Percentiles rank a stretch among this genome's conserved stretches.
Evolutionary conservation across 2,329 filamentous ascomycete genomes (phyloP).

Genomic region (Basipetospora chlamydospora): DNA sequence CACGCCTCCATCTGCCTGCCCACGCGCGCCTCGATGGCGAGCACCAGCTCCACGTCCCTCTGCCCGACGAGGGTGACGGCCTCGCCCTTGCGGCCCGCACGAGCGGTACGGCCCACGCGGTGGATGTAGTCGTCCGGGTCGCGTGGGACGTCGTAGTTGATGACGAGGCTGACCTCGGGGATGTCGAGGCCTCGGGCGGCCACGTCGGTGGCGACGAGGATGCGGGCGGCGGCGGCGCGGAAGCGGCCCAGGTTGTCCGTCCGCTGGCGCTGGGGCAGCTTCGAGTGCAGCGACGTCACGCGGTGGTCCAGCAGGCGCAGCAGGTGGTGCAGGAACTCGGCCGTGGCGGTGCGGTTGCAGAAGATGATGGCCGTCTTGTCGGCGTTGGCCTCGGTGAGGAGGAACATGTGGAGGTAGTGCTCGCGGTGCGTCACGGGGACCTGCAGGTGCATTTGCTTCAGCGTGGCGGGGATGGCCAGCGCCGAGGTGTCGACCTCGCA

Average conservation of each 20-base stretch:
- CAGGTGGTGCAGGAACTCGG: constrained; percentile 77
- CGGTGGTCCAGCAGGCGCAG: constrained; percentile 76
- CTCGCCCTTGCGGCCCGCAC: constrained; percentile 73
- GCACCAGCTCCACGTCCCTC: constrained; percentile 78
- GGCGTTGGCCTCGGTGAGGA: constrained; percentile 62
- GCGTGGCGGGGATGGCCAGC: constrained; percentile 64
- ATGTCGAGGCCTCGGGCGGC: constrained; percentile 92
- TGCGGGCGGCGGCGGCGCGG: constrained; percentile 72
- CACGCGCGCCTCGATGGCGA: constrained; percentile 77
- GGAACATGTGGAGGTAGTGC: constrained; percentile 81
- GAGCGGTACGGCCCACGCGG: constrained; percentile 84
- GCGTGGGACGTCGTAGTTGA: constrained; percentile 94
- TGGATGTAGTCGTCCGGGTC: constrained; percentile 97
- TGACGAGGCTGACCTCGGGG: constrained; percentile 72
- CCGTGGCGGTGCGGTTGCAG: constrained; percentile 81
- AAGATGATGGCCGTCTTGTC: constrained; percentile 79
- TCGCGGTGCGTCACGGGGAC: constrained; percentile 87
- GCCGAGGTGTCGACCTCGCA: constrained; percentile 71
- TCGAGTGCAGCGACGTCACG: constrained; percentile 82
- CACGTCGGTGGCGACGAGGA: constrained; percentile 90
- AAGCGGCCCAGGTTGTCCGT: constrained; percentile 83
- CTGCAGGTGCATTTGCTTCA: constrained; percentile 75
- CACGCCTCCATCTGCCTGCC: constrained; percentile 70
- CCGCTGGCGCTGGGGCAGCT: constrained; percentile 70
- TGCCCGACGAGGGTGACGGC: constrained; percentile 84